Conservation (phyloP, 768 basidiomycete species). For the Lentinus tigrinus region DNA sequence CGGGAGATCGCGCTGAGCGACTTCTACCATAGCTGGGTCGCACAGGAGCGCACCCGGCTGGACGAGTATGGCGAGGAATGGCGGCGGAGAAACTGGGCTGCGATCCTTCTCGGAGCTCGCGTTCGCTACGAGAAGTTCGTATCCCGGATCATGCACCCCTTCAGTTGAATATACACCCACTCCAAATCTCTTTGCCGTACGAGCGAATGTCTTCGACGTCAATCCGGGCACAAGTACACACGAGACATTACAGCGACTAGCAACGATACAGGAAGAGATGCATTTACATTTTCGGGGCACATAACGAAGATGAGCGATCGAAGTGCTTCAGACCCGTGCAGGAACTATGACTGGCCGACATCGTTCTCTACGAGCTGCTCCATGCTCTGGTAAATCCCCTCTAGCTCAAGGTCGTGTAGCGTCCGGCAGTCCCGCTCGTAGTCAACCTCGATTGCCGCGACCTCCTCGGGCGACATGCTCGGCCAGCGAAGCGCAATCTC, state of each 20-base stretch:
- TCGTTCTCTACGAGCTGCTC: conserved; percentile 59
- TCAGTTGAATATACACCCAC: not conserved
- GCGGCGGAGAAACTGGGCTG: conserved; percentile 58
- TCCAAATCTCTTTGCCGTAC: too few species aligned
- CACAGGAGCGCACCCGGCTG: conserved; percentile 60
- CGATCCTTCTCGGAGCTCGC: conserved; percentile 58
- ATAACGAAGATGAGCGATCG: not conserved
- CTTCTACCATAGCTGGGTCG: conserved; percentile 75
- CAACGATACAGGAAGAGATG: not conserved
- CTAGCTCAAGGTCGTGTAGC: conserved; percentile 54
- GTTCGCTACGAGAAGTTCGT: conserved; percentile 42
- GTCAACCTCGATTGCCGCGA: conserved; percentile 57
- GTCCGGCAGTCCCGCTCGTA: conserved; percentile 59
- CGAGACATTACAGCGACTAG: not conserved
- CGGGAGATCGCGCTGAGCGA: conserved; percentile 69
- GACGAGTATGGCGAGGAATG: conserved; percentile 65
- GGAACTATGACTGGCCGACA: conserved; percentile 4
- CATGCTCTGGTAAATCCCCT: conserved; percentile 61
- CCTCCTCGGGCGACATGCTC: conserved; percentile 65
- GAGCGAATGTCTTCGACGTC: too few species aligned
- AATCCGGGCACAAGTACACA: too few species aligned
- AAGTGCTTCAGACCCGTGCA: too few species aligned
- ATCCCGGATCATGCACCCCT: conserved; percentile 22
- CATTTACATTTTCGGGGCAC: not conserved
- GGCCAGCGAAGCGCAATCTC: conserved; percentile 75